Base-by-base conservation (phyloP, 139 green algal species). In the Pseudopediastrum boryanum region DNA sequence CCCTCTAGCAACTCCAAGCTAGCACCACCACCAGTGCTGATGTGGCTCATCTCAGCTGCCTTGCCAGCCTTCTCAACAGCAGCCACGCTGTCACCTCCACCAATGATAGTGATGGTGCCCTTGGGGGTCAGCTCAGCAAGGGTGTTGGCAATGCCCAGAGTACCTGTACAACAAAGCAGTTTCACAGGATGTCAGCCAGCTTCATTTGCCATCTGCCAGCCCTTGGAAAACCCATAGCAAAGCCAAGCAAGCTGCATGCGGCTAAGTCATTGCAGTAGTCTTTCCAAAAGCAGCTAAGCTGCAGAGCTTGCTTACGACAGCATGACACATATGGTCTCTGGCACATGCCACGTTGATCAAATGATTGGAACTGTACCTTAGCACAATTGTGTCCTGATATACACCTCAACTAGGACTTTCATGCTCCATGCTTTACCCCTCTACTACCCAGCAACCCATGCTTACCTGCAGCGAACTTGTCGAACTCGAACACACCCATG, bases 1-100 rank as follows among this genome's bases (percentile, higher is more conserved):
- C 97, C 97, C 92, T 99, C 97, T 46, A 99, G 87, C 80, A 99
- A 94, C 92, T 99, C 97, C 78, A 99, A 87, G 58, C 90, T 97
- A 25, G 97, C 97, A 77, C 97, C 97, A 58, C 96, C 96, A 58
- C 96, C 96, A 43, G 96, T 99, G 76, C 90, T 97, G 85, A 98
- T 97, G 87, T 98, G 94, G 77, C 70, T 89, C 93, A 98, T 98
- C 89, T 89, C 84, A 31, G 79, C 69, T 3, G 92, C 95, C 27
- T 98, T 71, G 62, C 96, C 96, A 21, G 93, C 94, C 92, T 98
- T 93, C 92, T 99, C 95, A n/a, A 99, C 97, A 36, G 97, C 97
- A 0, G 96, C 96, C 63, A 99, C 97, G 33, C 90, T 97, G 91
- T 99, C 97, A 74, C 97, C 97, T 59, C 97, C 97, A 83, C 97